A percentile compares a stretch with the other conserved stretches of the same genome.
Conservation (phyloP, 345 rosid genomes). For the Euclidium syriacum region DNA sequence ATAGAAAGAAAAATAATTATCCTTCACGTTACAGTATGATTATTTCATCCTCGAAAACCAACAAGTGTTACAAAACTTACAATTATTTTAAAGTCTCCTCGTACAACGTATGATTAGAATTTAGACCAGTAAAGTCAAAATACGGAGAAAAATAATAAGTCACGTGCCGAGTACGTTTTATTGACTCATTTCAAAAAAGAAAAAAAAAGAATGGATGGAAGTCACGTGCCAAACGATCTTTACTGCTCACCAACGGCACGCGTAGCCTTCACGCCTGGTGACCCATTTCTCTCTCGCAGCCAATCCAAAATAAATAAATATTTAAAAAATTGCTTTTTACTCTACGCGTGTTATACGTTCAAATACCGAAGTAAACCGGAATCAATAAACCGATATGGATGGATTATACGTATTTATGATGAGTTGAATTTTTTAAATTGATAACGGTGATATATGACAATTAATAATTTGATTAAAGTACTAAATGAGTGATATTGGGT, state of each 20-base stretch:
- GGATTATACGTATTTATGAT: neutral
- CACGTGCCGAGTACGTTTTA: constrained; percentile 21
- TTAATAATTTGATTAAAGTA: neutral
- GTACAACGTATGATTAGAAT: constrained; percentile 20
- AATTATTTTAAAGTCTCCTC: constrained; percentile 4
- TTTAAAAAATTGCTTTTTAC: neutral
- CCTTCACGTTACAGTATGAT: neutral
- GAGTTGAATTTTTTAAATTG: neutral
- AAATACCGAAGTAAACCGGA: constrained; percentile 15
- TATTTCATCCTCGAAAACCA: neutral
- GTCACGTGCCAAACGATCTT: constrained; percentile 28
- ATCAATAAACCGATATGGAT: neutral
- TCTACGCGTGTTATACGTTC: constrained; percentile 8
- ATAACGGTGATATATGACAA: neutral
- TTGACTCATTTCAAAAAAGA: too few species aligned
- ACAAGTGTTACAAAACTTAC: neutral
- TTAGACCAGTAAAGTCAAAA: constrained; percentile 12
- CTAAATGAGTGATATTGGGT: neutral
- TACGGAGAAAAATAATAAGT: neutral
- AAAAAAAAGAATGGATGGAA: neutral
- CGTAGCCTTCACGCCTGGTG: constrained; percentile 31
- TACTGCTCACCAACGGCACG: constrained; percentile 29
- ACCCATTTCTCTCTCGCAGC: constrained; percentile 28
- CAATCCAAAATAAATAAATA: neutral
- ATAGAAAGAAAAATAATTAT: neutral